Evolutionary conservation across 2,329 filamentous ascomycete genomes (phyloP).

Genomic region (Penicillium freii): DNA sequence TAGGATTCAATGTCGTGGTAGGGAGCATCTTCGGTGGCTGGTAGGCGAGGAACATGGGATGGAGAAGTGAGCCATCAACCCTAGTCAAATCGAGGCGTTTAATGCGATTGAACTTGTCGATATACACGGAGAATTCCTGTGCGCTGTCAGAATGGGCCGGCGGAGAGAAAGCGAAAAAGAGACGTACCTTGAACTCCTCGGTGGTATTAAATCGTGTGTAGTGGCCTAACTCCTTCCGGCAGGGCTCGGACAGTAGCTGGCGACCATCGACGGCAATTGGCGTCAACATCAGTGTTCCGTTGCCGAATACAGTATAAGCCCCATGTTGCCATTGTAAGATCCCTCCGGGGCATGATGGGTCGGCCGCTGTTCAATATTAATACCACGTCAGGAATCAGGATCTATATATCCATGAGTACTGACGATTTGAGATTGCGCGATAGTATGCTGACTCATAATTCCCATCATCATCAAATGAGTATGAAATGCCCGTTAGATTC

Average conservation of each 20-base stretch:
- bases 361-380: constrained; percentile 47
- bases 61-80: constrained; percentile 63
- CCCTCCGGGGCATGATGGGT: constrained; percentile 61
- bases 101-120: constrained; percentile 61
- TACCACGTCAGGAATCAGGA: background rate
- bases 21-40: constrained; percentile 67
- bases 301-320: constrained; percentile 54
- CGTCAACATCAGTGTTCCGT: constrained; percentile 59
- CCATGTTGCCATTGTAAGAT: constrained; percentile 75
- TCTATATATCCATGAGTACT: constrained; percentile 31
- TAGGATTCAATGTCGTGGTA: constrained; percentile 63
- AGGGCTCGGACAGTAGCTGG: constrained; percentile 65
- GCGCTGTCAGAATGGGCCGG: constrained; percentile 5
- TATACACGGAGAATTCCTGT: constrained; percentile 46
- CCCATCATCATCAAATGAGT: constrained; percentile 68
- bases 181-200: constrained; percentile 59
- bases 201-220: constrained; percentile 68
- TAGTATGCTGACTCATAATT: constrained; percentile 69
- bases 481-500: constrained; percentile 65
- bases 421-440: constrained; percentile 66
- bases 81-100: constrained; percentile 63
- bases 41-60: constrained; percentile 66
- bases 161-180: background rate
- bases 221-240: constrained; percentile 52
- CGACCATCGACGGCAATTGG: constrained; percentile 67